Evolutionary conservation across 768 basidiomycete genomes (phyloP).

Genomic region (Calvatia gigantea): DNA sequence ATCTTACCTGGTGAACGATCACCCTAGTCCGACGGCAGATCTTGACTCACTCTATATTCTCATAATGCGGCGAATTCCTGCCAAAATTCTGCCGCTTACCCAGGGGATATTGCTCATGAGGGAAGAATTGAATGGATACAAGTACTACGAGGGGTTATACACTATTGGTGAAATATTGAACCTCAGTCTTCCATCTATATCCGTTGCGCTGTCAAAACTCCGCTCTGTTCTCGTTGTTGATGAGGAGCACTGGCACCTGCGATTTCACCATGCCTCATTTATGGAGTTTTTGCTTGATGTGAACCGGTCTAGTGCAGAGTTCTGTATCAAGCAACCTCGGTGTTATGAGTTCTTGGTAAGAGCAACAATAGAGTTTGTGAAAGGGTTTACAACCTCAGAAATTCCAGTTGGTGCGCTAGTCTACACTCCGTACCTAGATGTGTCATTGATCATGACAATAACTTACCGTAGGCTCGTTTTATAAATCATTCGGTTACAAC

Average conservation of each 20-base stretch:
- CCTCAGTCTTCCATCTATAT: background rate
- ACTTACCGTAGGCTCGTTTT: no score
- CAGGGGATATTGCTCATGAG: background rate
- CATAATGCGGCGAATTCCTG: background rate
- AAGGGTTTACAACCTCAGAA: no score
- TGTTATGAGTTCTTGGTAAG: no score
- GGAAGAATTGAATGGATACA: background rate
- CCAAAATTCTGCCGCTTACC: background rate
- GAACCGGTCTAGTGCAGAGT: no score
- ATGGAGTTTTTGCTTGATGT: background rate
- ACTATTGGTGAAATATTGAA: background rate
- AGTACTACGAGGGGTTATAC: background rate
- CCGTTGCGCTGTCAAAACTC: background rate
- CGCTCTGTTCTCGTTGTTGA: background rate
- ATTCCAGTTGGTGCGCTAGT: no score
- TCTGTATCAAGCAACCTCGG: no score
- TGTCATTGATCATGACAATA: no score
- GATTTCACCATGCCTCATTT: background rate
- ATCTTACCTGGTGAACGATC: no score
- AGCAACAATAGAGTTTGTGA: no score
- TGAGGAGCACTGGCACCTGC: background rate
- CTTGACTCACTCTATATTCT: background rate
- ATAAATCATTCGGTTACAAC: no score
- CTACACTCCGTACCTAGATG: no score
- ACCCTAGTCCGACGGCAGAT: background rate